Evolutionary conservation across 169 alveolate species (phyloP).

Genomic region (Eimeria brunetti): DNA sequence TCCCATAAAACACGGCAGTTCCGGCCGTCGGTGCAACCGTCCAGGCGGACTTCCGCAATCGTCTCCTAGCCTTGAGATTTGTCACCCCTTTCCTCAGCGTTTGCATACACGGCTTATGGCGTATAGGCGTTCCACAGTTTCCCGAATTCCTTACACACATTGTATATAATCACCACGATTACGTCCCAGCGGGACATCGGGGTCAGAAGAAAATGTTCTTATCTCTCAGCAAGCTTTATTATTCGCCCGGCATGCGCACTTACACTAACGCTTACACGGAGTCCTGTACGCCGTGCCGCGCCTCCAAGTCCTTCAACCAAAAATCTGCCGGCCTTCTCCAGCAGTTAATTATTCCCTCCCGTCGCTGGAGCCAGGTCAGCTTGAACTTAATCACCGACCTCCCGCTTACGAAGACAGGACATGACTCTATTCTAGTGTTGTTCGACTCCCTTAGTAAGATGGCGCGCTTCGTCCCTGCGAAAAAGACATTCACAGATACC

Average conservation of each 20-base stretch:
- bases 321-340: conserved; percentile 34
- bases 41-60: neutral
- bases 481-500: neutral
- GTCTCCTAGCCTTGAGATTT: neutral
- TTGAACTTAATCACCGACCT: conserved; percentile 3
- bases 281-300: conserved; percentile 1
- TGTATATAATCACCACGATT: neutral
- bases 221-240: neutral
- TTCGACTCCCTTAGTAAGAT: conserved; percentile 16
- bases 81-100: neutral
- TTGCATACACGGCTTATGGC: conserved; percentile 17
- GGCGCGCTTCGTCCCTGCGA: neutral
- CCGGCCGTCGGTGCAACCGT: neutral
- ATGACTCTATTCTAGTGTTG: too few relatives aligned
- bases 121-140: neutral
- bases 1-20: neutral
- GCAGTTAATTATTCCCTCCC: neutral
- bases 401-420: neutral
- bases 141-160: neutral
- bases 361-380: neutral
- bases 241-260: conserved; percentile 9
- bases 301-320: conserved; percentile 3
- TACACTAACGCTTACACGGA: neutral
- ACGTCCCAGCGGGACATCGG: conserved; percentile 10
- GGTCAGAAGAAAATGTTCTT: neutral